Evolutionary conservation across 73 alveolate species (phyloP).

Genomic region (Paramecium octaurelia): DNA sequence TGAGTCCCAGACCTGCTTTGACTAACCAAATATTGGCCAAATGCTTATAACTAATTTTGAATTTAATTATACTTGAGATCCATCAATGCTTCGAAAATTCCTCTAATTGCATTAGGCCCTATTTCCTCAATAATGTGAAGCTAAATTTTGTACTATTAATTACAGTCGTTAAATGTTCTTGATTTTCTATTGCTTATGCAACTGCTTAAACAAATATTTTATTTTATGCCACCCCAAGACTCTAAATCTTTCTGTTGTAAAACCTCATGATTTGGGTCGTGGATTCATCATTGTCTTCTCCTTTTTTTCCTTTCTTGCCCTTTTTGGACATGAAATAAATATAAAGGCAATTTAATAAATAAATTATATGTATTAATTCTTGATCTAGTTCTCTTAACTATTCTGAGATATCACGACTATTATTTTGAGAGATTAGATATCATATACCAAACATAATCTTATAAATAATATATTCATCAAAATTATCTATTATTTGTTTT

Average conservation of each 20-base stretch:
- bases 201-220: conserved; percentile 37
- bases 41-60: conserved; percentile 37
- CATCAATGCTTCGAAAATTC: conserved; percentile 53
- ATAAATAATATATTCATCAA: no score
- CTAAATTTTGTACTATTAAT: not conserved
- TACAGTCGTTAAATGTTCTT: conserved; percentile 36
- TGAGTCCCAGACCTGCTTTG: conserved; percentile 41
- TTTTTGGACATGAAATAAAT: conserved; percentile 27
- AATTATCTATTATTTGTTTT: no score
- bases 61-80: conserved; percentile 41
- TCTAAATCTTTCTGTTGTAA: not conserved
- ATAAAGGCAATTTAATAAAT: not conserved
- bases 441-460: no score
- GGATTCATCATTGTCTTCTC: conserved; percentile 42
- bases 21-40: conserved; percentile 47
- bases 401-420: not conserved
- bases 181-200: conserved; percentile 32
- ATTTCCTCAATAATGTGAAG: conserved; percentile 54
- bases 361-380: not conserved
- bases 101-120: conserved; percentile 52
- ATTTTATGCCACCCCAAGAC: conserved; percentile 36
- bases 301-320: conserved; percentile 40
- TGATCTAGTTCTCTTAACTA: not conserved
- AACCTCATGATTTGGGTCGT: conserved; percentile 26
- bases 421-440: no score